A percentile compares a stretch with the other conserved stretches of the same genome.
Conservation (phyloP, 2,329 filamentous ascomycete species). For the Phialophora verrucosa region DNA sequence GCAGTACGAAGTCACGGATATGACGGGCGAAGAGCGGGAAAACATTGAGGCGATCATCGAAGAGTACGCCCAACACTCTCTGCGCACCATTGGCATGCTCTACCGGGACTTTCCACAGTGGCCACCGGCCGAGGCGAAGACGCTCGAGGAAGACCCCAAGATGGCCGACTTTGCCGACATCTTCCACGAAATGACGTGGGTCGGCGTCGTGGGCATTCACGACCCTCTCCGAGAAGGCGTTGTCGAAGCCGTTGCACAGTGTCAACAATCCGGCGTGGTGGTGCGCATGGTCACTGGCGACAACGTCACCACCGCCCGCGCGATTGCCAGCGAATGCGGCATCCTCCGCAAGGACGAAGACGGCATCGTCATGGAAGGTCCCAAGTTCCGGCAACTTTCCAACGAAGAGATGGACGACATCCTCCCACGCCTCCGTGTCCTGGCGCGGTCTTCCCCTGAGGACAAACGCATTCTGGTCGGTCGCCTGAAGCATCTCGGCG, state of each 20-base stretch:
- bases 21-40: slow-evolving; percentile 39
- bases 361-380: slow-evolving; percentile 71
- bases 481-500: slow-evolving; percentile 65
- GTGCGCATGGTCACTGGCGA: slow-evolving; percentile 78
- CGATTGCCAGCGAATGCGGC: slow-evolving; percentile 75
- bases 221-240: slow-evolving; percentile 74
- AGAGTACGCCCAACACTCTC: slow-evolving; percentile 59
- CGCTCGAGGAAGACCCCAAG: slow-evolving; percentile 64
- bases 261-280: slow-evolving; percentile 70
- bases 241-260: slow-evolving; percentile 69
- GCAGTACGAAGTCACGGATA: slow-evolving; percentile 37
- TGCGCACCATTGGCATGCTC: slow-evolving; percentile 75
- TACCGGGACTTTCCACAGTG: slow-evolving; percentile 74
- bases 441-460: slow-evolving; percentile 70
- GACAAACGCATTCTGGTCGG: slow-evolving; percentile 70
- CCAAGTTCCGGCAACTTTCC: slow-evolving; percentile 67
- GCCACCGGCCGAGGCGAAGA: slow-evolving; percentile 65
- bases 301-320: slow-evolving; percentile 73
- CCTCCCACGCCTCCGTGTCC: slow-evolving; percentile 66
- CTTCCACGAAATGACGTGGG: slow-evolving; percentile 74
- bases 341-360: slow-evolving; percentile 62
- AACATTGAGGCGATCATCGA: slow-evolving; percentile 47
- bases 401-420: slow-evolving; percentile 64
- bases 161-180: slow-evolving; percentile 71
- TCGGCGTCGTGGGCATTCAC: slow-evolving; percentile 75